Evolutionary conservation across 352 stramenopile species (phyloP).

Genomic region (Pythium aquatile): DNA sequence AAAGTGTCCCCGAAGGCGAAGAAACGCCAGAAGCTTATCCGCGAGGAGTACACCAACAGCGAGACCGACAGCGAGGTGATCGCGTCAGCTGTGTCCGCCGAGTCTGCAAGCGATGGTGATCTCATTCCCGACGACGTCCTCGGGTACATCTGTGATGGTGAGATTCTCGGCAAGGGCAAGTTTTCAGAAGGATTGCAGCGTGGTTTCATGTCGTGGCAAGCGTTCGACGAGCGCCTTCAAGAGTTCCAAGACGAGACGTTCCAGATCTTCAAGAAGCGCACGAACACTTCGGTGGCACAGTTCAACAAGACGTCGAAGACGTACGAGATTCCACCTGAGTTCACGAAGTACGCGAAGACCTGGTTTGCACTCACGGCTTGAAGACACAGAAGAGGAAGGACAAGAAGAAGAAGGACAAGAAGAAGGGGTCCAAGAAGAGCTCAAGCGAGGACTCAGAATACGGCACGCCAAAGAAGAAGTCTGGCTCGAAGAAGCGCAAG

Average conservation of each 20-base stretch:
- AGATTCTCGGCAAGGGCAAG: not conserved
- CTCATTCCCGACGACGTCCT: not conserved
- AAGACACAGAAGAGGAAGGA: not conserved
- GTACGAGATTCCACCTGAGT: not conserved
- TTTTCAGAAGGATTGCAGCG: not conserved
- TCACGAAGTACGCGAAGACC: not conserved
- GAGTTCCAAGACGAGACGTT: not conserved
- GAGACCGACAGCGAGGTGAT: not conserved
- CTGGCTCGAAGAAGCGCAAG: not conserved
- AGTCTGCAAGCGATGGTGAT: not conserved
- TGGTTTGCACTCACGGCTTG: slow-evolving; percentile 1
- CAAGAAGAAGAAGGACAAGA: not conserved
- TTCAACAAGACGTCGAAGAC: not conserved
- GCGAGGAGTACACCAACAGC: not conserved
- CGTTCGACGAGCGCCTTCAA: not conserved
- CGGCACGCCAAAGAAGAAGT: not conserved
- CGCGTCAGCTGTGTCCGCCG: not conserved
- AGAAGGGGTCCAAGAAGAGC: not conserved
- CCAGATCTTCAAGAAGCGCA: slow-evolving; percentile 6
- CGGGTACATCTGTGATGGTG: not conserved
- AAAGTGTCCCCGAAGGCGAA: too few species aligned
- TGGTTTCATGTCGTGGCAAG: not conserved
- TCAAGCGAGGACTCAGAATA: not conserved
- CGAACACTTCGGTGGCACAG: not conserved
- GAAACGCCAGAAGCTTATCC: too few species aligned